Evolutionary conservation across 2,329 filamentous ascomycete species (phyloP), one percentile per base, ranked within the genome.

Genomic region (Clarireedia sp.): DNA sequence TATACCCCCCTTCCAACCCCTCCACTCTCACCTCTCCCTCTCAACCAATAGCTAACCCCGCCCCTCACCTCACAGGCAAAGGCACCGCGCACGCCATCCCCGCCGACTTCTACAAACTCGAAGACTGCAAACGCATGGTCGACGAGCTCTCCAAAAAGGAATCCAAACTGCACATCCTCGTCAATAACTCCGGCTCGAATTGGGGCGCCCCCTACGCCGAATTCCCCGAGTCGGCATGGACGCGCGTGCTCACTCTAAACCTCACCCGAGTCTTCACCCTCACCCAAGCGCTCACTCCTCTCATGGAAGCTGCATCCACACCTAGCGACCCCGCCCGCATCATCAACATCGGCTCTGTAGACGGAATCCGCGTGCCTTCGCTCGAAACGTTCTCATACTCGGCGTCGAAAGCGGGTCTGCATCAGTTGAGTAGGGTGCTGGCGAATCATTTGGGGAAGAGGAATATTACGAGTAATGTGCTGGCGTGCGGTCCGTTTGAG

Each of bases 401-500:
- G 36, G 77, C 81, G 0, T 76, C 71, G 59, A 88, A 88, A 70
- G 85, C 78, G 0, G 85, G 83, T 0, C 73, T 85, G 2, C 76
- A 82, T 59, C 85, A 88, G 62, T 69, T 88, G 54, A 83, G 76
- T 36, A 74, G 82, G 54, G 83, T 87, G 66, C 70, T 88, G 10
- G 82, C 84, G 0, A 72, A 74, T 38, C 84, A 83, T 63, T 70
- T 87, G 36, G 83, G 83, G 0, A 78, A 77, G 55, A 65, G 78
- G 44, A 74, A 79, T 52, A 77, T 87, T 57, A 86, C 83, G 37
- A 78, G 73, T 59, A 90, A 90, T 66, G 81, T 82, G 3, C 71
- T 90, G 55, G 86, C 86, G 5, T 89, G 85, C 58, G 86, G 86
- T 3, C 85, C 86, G 3, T 87, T 86, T 58, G 75, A 83, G 60